Evolutionary conservation across 208 protist genomes (phyloP), one percentile per base, ranked within the genome.

Genomic region (Leishmania tarentolae): DNA sequence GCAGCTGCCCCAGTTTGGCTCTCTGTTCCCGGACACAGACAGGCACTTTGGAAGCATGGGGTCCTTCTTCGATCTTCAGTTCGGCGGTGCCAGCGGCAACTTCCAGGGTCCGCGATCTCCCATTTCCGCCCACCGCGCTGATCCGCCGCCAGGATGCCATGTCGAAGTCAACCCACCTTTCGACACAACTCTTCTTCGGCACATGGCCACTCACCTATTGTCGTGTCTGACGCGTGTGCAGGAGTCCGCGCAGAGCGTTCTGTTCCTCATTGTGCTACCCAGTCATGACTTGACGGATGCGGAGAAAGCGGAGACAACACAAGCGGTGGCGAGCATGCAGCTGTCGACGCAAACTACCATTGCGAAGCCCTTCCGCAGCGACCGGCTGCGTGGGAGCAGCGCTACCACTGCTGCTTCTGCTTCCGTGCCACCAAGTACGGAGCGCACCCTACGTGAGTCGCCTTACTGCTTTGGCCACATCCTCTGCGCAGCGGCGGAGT

Each of bases 91-190:
- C 28, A 47, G 37, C 24, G 50, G 40, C 63, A 53, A 37, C n/a
- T 21, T 19, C 5, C 35, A 46, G 35, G 28, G 1, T 40, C 42
- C 15, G 28, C 42, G 68, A 9, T 15, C 42, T 4, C 68, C 68
- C 17, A 50, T 24, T n/a, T 19, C 42, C n/a, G 15, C 59, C 11
- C 40, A n/a, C 50, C 19, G 35, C 75, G 57, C 50, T 65, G 75
- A 15, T 11, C 35, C 75, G 59, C 4, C 28, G 50, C 31, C 28
- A 4, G 82, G 71, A 15, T 85, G 82, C 28, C 89, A 91, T 56
- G 92, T 91, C 72, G 93, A 98, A 86, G 90, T 93, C 35, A 93
- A 94, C 81, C 96, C 96, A 40, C 96, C 96, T 7, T 98, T 94
- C 80, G 92, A 94, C 69, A 85, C 91, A 0, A 81, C 93, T 47